Evolutionary conservation across 2,329 filamentous ascomycete species (phyloP).

Genomic region (Talaromyces piceae): DNA sequence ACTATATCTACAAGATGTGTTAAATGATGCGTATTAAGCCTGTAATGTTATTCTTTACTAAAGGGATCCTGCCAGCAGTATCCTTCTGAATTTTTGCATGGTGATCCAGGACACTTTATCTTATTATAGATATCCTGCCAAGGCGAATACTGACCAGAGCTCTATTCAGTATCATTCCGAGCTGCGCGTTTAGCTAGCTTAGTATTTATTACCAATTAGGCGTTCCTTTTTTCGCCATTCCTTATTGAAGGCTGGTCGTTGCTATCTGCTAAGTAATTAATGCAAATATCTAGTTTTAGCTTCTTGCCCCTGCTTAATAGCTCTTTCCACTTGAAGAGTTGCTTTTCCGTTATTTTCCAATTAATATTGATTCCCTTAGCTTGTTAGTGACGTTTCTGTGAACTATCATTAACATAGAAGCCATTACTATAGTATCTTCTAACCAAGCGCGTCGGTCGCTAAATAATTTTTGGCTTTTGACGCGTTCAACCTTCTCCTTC

Average conservation of each 20-base stretch:
- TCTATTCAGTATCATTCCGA: not conserved
- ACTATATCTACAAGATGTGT: constrained; percentile 18
- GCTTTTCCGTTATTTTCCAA: constrained; percentile 16
- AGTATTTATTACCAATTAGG: not conserved
- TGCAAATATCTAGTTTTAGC: not conserved
- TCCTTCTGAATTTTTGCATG: constrained; percentile 19
- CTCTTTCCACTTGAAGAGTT: constrained; percentile 13
- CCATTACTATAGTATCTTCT: constrained; percentile 17
- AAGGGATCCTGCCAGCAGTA: constrained; percentile 28
- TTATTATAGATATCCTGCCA: not conserved
- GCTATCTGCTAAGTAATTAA: not conserved
- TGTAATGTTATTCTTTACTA: constrained; percentile 28
- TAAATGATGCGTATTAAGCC: constrained; percentile 22
- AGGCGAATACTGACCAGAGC: not conserved
- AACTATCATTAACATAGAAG: constrained; percentile 15
- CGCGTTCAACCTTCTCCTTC: constrained; percentile 12
- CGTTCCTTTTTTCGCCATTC: not conserved
- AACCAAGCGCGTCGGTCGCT: constrained; percentile 15
- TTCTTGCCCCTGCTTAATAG: not conserved
- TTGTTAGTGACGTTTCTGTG: constrained; percentile 13
- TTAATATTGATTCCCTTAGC: constrained; percentile 17
- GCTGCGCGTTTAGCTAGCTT: not conserved
- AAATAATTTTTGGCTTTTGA: constrained; percentile 12
- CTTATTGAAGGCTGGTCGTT: not conserved
- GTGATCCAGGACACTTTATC: constrained; percentile 19